phyloP scores from a whole-genome alignment of 768 basidiomycete genomes.

The Collybia sordida region DNA sequence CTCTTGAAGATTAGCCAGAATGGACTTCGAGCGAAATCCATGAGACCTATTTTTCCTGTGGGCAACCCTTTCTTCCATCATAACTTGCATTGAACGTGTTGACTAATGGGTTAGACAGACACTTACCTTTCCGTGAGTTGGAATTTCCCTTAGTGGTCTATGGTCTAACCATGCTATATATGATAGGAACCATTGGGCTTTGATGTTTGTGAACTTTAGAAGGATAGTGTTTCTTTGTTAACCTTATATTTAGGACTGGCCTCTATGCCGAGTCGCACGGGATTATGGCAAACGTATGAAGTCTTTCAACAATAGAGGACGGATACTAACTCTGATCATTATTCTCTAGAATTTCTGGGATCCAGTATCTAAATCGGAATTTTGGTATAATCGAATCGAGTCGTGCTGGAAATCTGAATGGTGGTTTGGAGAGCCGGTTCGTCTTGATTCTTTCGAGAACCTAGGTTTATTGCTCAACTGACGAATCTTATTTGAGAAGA shows the following conservation, averaged over 20 bases:
- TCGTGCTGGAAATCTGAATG: constrained; percentile 68
- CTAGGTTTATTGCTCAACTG: background rate
- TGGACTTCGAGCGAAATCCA: constrained; percentile 84
- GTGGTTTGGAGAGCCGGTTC: constrained; percentile 93
- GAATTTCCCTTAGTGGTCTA: background rate
- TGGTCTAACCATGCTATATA: constrained; percentile 4
- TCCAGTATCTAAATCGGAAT: constrained; percentile 57
- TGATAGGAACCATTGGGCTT: constrained; percentile 82
- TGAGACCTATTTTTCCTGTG: constrained; percentile 88
- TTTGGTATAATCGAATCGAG: constrained; percentile 66
- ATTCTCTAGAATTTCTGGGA: constrained; percentile 85
- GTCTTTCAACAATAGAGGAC: background rate
- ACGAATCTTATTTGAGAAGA: constrained; percentile 37
- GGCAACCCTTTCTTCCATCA: constrained; percentile 18
- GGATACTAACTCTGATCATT: background rate
- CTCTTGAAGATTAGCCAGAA: constrained; percentile 76
- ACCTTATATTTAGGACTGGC: constrained; percentile 65
- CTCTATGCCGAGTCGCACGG: constrained; percentile 89
- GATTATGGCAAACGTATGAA: constrained; percentile 79
- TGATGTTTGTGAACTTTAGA: constrained; percentile 54
- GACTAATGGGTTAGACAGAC: constrained; percentile 48
- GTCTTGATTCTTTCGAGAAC: constrained; percentile 10
- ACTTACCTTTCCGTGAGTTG: constrained; percentile 83
- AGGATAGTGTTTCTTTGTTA: background rate
- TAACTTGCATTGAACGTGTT: constrained; percentile 5